Evolutionary conservation across 495 filamentous ascomycete genomes (phyloP), one percentile per base, ranked within the genome.

Genomic region (Penicillium parvum): DNA sequence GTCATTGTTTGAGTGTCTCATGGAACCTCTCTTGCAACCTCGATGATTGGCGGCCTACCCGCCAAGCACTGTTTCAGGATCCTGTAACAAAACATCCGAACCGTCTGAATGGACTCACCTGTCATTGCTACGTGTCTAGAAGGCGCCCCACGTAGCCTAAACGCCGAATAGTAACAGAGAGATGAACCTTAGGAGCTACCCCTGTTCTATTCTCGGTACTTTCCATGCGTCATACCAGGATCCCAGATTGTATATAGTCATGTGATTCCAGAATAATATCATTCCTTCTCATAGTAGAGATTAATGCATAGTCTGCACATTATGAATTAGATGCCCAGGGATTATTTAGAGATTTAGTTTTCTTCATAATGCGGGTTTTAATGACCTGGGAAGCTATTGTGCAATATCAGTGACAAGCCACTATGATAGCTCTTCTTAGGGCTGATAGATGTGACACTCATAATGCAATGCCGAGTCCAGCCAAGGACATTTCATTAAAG

Each of bases 61-160:
- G 52, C 55, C 37, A n/a, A 20, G 21, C 14, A 8, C 27, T 45
- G 55, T 59, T 59, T 59, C 55, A 56, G 33, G 42, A 40, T 40
- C 33, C n/a, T n/a, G n/a, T n/a, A 37, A 42, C 32, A 16, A 27
- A 19, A 29, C 19, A 50, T 9, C 14, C 10, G 20, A 27, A 14
- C 15, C 41, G 16, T 36, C 14, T 16, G 2, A 23, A 16, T 19
- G 18, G 37, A 37, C 43, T 34, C 33, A 35, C 27, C 41, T 49
- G 43, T 49, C 45, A 47, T 28, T 18, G 21, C 34, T 40, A 39
- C 15, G 39, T 43, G 47, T 52, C 32, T 43, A 55, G 41, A 32
- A 32, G 42, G 20, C 17, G n/a, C 53, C 40, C 49, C 53, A 57
- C 53, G 16, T 20, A 34, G 32, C 19, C 27, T 23, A 49, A 30